Base-by-base conservation (phyloP, 305 asterid species). In the Fraxinus sp. region DNA sequence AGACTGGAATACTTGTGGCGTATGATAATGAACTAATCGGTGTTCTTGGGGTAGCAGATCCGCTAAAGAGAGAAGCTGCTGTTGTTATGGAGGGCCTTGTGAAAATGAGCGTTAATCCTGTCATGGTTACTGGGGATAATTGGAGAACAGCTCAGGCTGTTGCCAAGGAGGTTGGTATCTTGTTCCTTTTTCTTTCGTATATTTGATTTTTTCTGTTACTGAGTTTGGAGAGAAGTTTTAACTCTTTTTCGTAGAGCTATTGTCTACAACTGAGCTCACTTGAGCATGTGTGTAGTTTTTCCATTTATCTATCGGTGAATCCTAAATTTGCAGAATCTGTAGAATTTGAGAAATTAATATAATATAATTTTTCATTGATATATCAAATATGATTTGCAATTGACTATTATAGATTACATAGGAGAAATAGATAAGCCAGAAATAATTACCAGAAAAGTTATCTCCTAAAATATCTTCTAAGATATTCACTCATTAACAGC, bases 121-220 rank as follows among this genome's bases (percentile, higher is more conserved):
- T 96, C 83, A 95, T 96, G 98, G 99, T 95, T 75, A 96, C 99
- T 16, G 98, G 99, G 80, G 99, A 96, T 90, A 96, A 96, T 80
- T 91, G 98, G 97, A 91, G 98, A 90, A 96, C 99, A 32, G 98
- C 99, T 88, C 91, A 83, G 81, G 98, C 99, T 75, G 99, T 94
- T 84, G 99, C 99, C 37, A 94, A 90, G 89, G 97, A 94, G 98
- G 99, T 96, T 64, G 72, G 81, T 87, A 73, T 82, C 90, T 75
- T 84, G 8, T 66, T 74, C 80, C 14, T 49, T 26, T 73, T 18
- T 32, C 66, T 26, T 43, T 20, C 13, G 78, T 49, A 37, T 68
- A 70, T 24, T 11, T 14, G 36, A 6, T 80, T 73, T 76, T 49
- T 49, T 49, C 7, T 49, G 59, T 49, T 49, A 2, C 16, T 41